Evolutionary conservation across 805 yeast genomes (phyloP), one percentile per base, ranked within the genome.

Genomic region (Isabelozyma rhagii): DNA sequence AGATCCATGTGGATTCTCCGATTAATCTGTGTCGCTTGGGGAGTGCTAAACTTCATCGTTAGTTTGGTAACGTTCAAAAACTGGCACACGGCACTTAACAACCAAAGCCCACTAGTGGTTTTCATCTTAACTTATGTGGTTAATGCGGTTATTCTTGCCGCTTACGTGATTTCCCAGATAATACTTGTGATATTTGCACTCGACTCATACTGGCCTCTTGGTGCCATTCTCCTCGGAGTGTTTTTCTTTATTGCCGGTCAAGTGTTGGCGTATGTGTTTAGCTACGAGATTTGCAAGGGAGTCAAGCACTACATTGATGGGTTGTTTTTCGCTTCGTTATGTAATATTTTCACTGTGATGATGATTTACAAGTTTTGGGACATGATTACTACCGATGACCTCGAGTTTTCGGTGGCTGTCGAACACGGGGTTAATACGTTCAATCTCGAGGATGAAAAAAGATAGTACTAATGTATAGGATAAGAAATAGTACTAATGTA

Each of bases 351-450:
- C 60, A 79, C 96, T 4, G 71, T 87, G 48, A 91, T 94, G 96
- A 93, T 94, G 98, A 77, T 93, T 46, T 93, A 91, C 75, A 92
- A 94, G 69, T 89, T 84, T 58, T 93, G 98, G 97, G 97, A 92
- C 62, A 90, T 92, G 80, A 85, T 93, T 47, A 94, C 98, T 10
- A 83, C 85, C 50, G 98, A 93, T 61, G 98, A 94, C 66, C 82
- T 93, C 58, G 99, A 93, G 69, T 94, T 93, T 67, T 82, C 90
- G 45, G 94, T 89, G 46, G 77, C 78, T 11, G 72, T 68, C 13
- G 78, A 73, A 52, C 71, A 68, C 34, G 73, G 72, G 4, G 68
- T 71, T 25, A 51, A 56, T 47, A 63, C 67, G 4, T 68, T 67
- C 45, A 58, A 56, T 4, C 64, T 62, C 31, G 69, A 61, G 4